These are phyloP conservation scores for Boletus bicolor DNA, from an alignment of 768 basidiomycete genomes.

Conservation along the genomic window DNA sequence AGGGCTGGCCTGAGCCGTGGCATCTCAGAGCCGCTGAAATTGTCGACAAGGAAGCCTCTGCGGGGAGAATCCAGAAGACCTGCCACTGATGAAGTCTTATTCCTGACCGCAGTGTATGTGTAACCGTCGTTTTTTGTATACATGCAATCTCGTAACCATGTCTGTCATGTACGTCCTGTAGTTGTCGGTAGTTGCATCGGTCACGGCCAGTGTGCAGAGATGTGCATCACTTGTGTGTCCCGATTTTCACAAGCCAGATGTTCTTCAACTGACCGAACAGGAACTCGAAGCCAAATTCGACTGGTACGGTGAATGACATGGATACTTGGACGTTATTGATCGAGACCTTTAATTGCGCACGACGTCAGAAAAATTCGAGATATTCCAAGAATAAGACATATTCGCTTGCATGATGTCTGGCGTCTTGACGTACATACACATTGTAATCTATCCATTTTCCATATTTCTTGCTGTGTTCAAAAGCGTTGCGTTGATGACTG, in stretches of 20 bases:
- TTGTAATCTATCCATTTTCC: no score
- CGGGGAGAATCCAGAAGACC: not conserved
- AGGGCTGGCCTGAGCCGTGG: not conserved
- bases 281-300: not conserved
- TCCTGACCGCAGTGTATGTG: not conserved
- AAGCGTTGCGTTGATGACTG: no score
- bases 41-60: not conserved
- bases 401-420: no score
- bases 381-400: no score
- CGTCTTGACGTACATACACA: no score
- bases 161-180: not conserved
- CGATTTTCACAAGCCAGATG: not conserved
- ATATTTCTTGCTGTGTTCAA: no score
- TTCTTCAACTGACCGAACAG: not conserved
- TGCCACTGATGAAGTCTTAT: not conserved
- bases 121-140: not conserved
- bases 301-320: not conserved
- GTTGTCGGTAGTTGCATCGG: not conserved
- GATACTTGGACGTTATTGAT: not conserved
- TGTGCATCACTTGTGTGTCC: not conserved
- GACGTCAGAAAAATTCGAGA: no score
- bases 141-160: not conserved
- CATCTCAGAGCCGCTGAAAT: not conserved
- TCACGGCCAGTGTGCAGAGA: not conserved
- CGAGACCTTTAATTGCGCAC: not conserved